Conservation (phyloP, 2,329 filamentous ascomycete species). For the Paracamarosporium sp. region DNA sequence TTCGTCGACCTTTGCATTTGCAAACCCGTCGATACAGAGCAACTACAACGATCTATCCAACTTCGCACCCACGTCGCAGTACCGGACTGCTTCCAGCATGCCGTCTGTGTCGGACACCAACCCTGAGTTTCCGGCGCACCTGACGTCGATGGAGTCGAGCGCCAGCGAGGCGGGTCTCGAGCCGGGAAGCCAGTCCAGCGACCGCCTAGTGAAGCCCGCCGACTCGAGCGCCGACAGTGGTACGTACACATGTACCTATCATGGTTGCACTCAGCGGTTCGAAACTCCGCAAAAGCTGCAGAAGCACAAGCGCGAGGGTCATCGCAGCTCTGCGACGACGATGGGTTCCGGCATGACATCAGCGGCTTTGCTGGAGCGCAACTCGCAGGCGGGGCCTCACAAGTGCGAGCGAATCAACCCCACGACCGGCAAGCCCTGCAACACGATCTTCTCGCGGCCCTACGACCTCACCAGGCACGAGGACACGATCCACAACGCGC, state of each 20-base stretch:
- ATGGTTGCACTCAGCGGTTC: constrained; percentile 87
- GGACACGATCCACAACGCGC: constrained; percentile 94
- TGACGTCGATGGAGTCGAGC: constrained; percentile 68
- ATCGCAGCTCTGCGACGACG: constrained; percentile 60
- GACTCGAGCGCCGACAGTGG: constrained; percentile 77
- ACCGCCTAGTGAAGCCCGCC: constrained; percentile 59
- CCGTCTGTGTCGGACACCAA: constrained; percentile 48
- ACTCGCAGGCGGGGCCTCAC: constrained; percentile 92
- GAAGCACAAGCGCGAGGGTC: constrained; percentile 94
- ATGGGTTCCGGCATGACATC: constrained; percentile 56
- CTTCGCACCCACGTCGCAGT: constrained; percentile 42
- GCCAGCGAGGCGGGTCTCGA: constrained; percentile 59
- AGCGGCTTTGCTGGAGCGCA: constrained; percentile 66
- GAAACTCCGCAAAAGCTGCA: constrained; percentile 86
- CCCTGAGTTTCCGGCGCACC: constrained; percentile 64
- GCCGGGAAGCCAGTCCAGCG: constrained; percentile 51
- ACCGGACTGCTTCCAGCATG: constrained; percentile 41
- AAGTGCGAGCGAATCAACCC: constrained; percentile 93
- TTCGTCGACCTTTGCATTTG: constrained; percentile 55
- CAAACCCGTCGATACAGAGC: constrained; percentile 47
- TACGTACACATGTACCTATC: constrained; percentile 96
- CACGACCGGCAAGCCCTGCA: constrained; percentile 92
- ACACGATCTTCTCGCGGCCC: constrained; percentile 89
- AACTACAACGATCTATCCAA: constrained; percentile 38
- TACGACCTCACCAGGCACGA: constrained; percentile 97